Base-by-base conservation (phyloP, 2,329 filamentous ascomycete species). In the Zasmidium angulare region DNA sequence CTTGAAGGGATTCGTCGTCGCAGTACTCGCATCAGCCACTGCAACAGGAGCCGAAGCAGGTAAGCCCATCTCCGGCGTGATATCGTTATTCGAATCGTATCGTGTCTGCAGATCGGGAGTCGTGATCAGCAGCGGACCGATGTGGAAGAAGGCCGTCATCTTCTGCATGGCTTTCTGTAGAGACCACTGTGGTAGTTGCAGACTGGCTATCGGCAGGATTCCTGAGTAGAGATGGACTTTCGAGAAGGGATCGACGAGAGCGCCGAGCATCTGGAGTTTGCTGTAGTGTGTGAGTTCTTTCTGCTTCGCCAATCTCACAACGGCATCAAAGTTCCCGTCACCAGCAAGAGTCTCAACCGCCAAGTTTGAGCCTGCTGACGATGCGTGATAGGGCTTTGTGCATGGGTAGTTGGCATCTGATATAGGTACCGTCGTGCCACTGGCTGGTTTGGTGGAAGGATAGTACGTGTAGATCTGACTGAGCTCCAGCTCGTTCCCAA, bases 161-260 rank as follows among this genome's bases (percentile, higher is more conserved):
- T 49, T 29, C 14, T 53, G 17, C 26, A 60, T 46, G 10, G 58
- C 58, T n/a, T 29, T 31, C 31, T 56, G 53, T 2, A 57, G 23
- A 11, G 58, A 48, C 58, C 58, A 60, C 3, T 47, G 20, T 23
- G 58, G 58, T 10, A 60, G 26, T 11, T 57, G 54, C 21, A 60
- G 20, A 19, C 22, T 40, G 17, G 29, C 53, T 10, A 60, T 57
- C 2, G 58, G 58, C n/a, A 60, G 20, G 10, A 60, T 54, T n/a
- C 54, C 54, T 23, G 53, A 48, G 20, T 60, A 60, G 3, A 31
- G 36, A 53, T 57, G 53, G n/a, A 60, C 29, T 20, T 43, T 36
- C 7, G 54, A 20, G 46, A 56, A 60, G 19, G 54, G 49, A 24
- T 60, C 58, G 1, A 60, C 21, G 0, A 60, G 26, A 2, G 49